A percentile compares a stretch with the other conserved stretches of the same genome.
These are phyloP conservation scores for Acer yangbiense DNA, from an alignment of 345 rosid species.

Conservation along the genomic window DNA sequence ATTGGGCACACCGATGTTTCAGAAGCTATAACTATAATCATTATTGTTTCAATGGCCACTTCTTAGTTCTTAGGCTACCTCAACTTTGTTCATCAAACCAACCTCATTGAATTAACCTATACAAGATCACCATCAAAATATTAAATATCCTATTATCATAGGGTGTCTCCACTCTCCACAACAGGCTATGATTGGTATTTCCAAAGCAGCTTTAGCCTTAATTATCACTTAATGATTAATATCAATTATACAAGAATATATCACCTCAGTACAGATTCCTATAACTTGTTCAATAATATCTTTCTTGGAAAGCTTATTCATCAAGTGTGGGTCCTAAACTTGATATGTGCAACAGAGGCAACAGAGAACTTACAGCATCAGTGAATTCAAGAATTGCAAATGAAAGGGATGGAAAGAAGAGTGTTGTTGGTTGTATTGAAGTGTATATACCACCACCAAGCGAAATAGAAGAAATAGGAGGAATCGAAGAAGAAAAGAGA, in stretches of 20 bases:
- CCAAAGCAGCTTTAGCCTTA: too few relatives aligned
- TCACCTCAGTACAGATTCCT: conserved; percentile 11
- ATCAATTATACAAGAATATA: too few relatives aligned
- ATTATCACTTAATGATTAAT: too few relatives aligned
- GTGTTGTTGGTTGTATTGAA: not conserved
- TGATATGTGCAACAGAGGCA: conserved; percentile 20
- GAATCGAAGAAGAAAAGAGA: conserved; percentile 15
- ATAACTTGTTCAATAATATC: conserved; percentile 70
- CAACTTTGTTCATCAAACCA: too few relatives aligned
- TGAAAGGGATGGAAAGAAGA: conserved; percentile 14
- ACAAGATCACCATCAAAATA: too few relatives aligned
- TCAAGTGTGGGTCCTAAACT: conserved; percentile 21
- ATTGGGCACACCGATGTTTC: not conserved
- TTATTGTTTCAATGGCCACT: too few relatives aligned
- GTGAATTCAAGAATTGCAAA: conserved; percentile 83
- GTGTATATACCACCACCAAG: conserved; percentile 5
- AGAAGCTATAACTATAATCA: not conserved
- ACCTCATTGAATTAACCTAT: too few relatives aligned
- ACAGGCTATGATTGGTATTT: too few relatives aligned
- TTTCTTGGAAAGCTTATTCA: conserved; percentile 59
- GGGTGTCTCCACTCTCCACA: too few relatives aligned
- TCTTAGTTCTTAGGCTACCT: too few relatives aligned
- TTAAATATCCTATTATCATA: too few relatives aligned
- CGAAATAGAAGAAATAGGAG: conserved; percentile 14
- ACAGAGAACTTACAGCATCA: conserved; percentile 52